Evolutionary conservation across 2,329 filamentous ascomycete genomes (phyloP).

Genomic region (Trichoderma cornu-damae): DNA sequence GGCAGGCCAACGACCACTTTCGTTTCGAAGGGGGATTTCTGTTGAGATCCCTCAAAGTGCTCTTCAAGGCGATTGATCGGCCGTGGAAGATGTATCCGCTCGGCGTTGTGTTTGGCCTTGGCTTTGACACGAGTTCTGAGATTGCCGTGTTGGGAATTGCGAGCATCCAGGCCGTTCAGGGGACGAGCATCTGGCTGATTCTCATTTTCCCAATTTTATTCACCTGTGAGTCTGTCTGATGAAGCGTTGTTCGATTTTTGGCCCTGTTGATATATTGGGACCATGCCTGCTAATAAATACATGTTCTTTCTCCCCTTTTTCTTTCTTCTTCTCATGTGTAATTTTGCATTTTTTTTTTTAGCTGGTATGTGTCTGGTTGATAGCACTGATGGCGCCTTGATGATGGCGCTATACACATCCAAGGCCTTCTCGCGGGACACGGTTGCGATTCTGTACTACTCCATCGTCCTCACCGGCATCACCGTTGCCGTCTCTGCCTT

Average conservation of each 20-base stretch:
- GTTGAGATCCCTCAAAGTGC: constrained; percentile 61
- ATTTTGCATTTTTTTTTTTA: constrained; percentile 33
- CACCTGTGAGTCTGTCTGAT: constrained; percentile 52
- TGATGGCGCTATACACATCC: constrained; percentile 89
- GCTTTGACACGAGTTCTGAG: constrained; percentile 93
- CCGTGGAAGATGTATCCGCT: constrained; percentile 97
- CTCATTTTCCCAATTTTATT: constrained; percentile 87
- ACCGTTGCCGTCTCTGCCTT: constrained; percentile 80
- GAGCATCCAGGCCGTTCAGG: constrained; percentile 76
- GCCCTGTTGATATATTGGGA: no score
- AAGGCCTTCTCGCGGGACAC: constrained; percentile 71
- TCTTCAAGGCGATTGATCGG: constrained; percentile 69
- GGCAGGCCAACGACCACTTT: constrained; percentile 45
- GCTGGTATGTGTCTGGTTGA: constrained; percentile 94
- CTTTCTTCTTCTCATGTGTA: background rate
- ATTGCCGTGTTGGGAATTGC: constrained; percentile 88
- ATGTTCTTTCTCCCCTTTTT: no score
- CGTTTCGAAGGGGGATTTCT: constrained; percentile 72
- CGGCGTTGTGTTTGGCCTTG: constrained; percentile 82
- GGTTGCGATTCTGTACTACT: constrained; percentile 92
- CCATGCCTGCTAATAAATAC: background rate
- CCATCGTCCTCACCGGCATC: constrained; percentile 75
- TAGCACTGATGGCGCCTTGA: constrained; percentile 85
- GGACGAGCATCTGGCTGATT: constrained; percentile 91
- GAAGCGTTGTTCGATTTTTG: background rate